Conservation (phyloP, 257 asterid species). For the Lavandula angustifolia region DNA sequence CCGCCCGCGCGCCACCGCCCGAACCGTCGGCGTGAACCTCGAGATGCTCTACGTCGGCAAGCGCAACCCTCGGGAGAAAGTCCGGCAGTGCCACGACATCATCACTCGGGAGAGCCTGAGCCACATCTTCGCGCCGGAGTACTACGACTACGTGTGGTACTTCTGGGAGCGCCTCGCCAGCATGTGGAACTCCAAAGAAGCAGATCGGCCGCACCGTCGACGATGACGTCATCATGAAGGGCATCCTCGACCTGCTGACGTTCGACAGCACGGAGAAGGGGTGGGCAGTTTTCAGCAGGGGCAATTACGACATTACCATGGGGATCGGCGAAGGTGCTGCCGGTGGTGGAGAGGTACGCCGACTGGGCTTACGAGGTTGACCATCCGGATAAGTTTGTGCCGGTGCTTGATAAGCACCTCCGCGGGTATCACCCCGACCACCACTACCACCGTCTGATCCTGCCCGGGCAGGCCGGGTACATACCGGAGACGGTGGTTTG, state of each 20-base stretch:
- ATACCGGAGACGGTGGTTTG: slow-evolving; percentile 71
- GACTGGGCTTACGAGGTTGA: slow-evolving; percentile 53
- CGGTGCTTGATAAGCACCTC: slow-evolving; percentile 48
- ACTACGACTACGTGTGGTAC: slow-evolving; percentile 68
- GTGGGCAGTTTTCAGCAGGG: slow-evolving; percentile 81
- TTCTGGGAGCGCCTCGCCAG: slow-evolving; percentile 87
- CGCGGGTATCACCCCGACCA: slow-evolving; percentile 53
- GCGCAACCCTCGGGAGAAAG: slow-evolving; percentile 64
- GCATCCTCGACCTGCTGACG: slow-evolving; percentile 58
- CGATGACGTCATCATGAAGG: slow-evolving; percentile 61
- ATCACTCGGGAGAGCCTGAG: slow-evolving; percentile 62
- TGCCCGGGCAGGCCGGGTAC: slow-evolving; percentile 61
- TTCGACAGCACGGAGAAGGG: slow-evolving; percentile 75
- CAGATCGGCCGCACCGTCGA: slow-evolving; percentile 62
- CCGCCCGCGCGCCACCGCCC: slow-evolving; percentile 46
- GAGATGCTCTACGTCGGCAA: slow-evolving; percentile 91
- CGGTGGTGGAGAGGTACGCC: slow-evolving; percentile 40
- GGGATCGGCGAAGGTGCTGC: slow-evolving; percentile 50
- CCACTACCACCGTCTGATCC: slow-evolving; percentile 73
- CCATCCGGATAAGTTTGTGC: slow-evolving; percentile 51
- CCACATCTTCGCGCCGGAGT: slow-evolving; percentile 52
- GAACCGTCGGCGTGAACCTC: slow-evolving; percentile 43
- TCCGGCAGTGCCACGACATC: slow-evolving; percentile 55
- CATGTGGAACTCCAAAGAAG: slow-evolving; percentile 92
- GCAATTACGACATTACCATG: slow-evolving; percentile 52